phyloP scores from a whole-genome alignment of 106 monocot species.

The Dioscorea zingiberensis region DNA sequence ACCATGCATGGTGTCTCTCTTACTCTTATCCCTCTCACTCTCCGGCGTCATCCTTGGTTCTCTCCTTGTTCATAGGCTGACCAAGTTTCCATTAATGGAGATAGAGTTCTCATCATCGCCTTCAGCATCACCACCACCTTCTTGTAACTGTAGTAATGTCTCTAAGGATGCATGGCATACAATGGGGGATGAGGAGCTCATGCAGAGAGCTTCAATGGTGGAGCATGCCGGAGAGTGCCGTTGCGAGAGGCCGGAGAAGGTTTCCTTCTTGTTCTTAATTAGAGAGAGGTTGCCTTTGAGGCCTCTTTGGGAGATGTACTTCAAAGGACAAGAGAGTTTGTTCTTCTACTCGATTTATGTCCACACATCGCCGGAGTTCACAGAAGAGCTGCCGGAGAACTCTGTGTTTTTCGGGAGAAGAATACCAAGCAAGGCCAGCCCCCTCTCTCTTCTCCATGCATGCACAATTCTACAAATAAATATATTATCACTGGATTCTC shows the following conservation, averaged over 20 bases:
- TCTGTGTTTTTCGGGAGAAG: conserved; percentile 26
- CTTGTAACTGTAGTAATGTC: not conserved
- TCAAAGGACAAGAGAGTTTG: conserved; percentile 10
- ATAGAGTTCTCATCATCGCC: not conserved
- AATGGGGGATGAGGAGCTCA: conserved; percentile 13
- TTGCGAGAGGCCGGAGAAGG: conserved; percentile 1
- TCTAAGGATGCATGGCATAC: not conserved
- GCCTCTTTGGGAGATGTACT: conserved; percentile 41
- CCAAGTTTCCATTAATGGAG: not conserved
- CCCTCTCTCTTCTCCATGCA: not conserved
- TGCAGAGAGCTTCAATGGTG: conserved; percentile 6
- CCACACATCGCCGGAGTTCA: conserved; percentile 26
- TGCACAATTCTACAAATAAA: not conserved
- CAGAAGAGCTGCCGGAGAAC: conserved; percentile 10
- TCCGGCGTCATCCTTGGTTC: not conserved
- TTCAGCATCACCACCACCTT: not conserved
- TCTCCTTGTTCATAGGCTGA: not conserved
- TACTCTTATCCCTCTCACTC: not conserved
- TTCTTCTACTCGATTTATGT: conserved; percentile 23
- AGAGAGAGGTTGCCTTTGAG: conserved; percentile 29
- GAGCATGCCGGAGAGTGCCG: not conserved
- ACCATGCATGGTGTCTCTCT: not conserved
- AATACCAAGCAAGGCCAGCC: conserved; percentile 29
- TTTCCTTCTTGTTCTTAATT: conserved; percentile 37
- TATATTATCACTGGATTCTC: not conserved